Percentiles rank a stretch among this genome's conserved stretches.
Conservation (phyloP, 2,329 filamentous ascomycete genomes). For the Colletotrichum sublineola region DNA sequence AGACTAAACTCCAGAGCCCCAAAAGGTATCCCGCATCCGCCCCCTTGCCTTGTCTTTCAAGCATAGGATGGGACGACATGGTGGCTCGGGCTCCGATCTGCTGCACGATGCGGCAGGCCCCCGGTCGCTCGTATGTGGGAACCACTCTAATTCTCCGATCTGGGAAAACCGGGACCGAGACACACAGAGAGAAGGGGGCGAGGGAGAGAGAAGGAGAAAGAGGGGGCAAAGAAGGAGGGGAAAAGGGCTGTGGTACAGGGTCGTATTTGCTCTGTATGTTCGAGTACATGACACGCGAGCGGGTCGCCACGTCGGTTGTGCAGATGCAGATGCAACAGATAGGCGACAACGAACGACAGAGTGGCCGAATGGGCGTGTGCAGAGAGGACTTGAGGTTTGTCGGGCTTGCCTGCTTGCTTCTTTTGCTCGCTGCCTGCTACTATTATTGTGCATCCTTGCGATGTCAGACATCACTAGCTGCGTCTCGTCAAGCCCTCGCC, state of each 20-base stretch:
- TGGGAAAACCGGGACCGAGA: constrained; percentile 31
- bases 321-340: constrained; percentile 40
- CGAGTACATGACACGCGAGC: constrained; percentile 25
- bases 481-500: constrained; percentile 9
- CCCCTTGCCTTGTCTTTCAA: constrained; percentile 11
- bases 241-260: constrained; percentile 14
- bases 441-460: constrained; percentile 20
- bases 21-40: constrained; percentile 24
- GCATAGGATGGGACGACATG: constrained; percentile 37
- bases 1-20: background rate
- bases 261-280: constrained; percentile 24
- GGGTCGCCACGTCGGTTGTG: constrained; percentile 37
- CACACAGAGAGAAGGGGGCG: background rate
- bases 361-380: constrained; percentile 31
- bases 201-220: constrained; percentile 3
- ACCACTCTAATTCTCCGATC: constrained; percentile 41
- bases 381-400: constrained; percentile 2
- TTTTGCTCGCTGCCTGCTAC: constrained; percentile 1
- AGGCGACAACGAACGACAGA: constrained; percentile 26
- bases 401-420: constrained; percentile 10
- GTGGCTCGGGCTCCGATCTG: constrained; percentile 41
- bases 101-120: constrained; percentile 41
- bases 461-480: constrained; percentile 41
- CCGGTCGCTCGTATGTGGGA: constrained; percentile 36
- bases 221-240: background rate